phyloP scores from a whole-genome alignment of 2,329 filamentous ascomycete species.

The Botrytis medusae region DNA sequence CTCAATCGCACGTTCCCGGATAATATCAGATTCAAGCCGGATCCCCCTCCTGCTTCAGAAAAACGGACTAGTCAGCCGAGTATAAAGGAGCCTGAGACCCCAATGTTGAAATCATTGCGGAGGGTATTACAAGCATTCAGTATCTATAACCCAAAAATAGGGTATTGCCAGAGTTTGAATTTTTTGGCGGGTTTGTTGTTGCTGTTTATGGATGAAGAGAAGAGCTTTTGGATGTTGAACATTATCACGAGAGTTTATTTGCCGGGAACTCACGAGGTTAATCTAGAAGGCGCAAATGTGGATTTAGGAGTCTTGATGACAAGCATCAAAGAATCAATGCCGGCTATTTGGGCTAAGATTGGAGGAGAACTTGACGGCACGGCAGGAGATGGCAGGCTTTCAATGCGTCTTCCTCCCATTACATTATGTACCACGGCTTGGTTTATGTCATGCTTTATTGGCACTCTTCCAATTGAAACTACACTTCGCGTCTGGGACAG shows the following conservation, averaged over 20 bases:
- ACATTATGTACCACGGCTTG: slow-evolving; percentile 91
- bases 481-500: slow-evolving; percentile 93
- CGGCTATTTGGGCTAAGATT: slow-evolving; percentile 83
- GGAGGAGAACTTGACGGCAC: slow-evolving; percentile 67
- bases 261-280: slow-evolving; percentile 88
- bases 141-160: slow-evolving; percentile 85
- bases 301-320: slow-evolving; percentile 93
- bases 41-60: slow-evolving; percentile 36
- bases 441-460: slow-evolving; percentile 98
- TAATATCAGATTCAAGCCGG: slow-evolving; percentile 83
- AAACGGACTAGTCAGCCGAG: slow-evolving; percentile 38
- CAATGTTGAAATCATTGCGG: slow-evolving; percentile 77
- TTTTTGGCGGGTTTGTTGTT: slow-evolving; percentile 89
- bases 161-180: slow-evolving; percentile 94
- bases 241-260: slow-evolving; percentile 87
- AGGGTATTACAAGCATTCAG: slow-evolving; percentile 87
- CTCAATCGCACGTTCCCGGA: slow-evolving; percentile 93
- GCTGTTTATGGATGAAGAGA: slow-evolving; percentile 86
- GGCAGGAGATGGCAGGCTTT: slow-evolving; percentile 37
- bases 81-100: slow-evolving; percentile 55
- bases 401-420: slow-evolving; percentile 74
- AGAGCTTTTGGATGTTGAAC: slow-evolving; percentile 88
- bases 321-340: slow-evolving; percentile 77
- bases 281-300: slow-evolving; percentile 86
- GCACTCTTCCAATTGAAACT: slow-evolving; percentile 86